A percentile compares a stretch with the other conserved stretches of the same genome.
Evolutionary conservation across 768 basidiomycete species (phyloP).

Genomic region (Termitomyces bulborhizus): DNA sequence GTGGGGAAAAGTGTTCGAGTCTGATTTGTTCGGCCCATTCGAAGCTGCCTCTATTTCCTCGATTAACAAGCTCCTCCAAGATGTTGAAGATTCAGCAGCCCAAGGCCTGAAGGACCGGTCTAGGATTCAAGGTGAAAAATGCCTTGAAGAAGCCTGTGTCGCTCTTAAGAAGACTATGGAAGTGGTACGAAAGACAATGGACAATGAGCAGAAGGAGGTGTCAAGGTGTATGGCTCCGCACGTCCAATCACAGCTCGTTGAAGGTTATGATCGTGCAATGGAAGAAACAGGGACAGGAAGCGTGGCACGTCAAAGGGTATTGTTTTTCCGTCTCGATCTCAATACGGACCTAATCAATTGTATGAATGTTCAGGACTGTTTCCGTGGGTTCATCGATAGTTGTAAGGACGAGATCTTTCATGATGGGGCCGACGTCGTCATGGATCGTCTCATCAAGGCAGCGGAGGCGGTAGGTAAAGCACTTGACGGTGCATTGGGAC

Average conservation of each 20-base stretch:
- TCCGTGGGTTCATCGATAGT: constrained; percentile 37
- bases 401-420: constrained; percentile 47
- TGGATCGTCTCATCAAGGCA: constrained; percentile 38
- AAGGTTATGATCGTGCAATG: constrained; percentile 51
- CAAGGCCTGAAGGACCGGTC: constrained; percentile 46
- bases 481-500: constrained; percentile 36
- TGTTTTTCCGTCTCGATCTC: neutral
- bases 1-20: constrained; percentile 57
- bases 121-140: constrained; percentile 42
- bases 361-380: constrained; percentile 30
- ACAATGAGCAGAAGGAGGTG: constrained; percentile 50
- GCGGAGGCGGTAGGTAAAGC: constrained; percentile 45
- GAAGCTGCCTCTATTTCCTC: constrained; percentile 28
- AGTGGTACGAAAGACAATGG: constrained; percentile 43
- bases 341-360: neutral
- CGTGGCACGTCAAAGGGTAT: constrained; percentile 49
- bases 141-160: constrained; percentile 44
- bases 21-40: constrained; percentile 46
- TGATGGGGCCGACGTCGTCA: constrained; percentile 42
- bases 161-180: constrained; percentile 43
- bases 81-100: constrained; percentile 46
- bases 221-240: constrained; percentile 53
- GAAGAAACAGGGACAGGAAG: constrained; percentile 48
- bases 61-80: constrained; percentile 40
- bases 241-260: constrained; percentile 41